Conservation (phyloP, 169 alveolate species). For the Cryptosporidium ubiquitum region DNA sequence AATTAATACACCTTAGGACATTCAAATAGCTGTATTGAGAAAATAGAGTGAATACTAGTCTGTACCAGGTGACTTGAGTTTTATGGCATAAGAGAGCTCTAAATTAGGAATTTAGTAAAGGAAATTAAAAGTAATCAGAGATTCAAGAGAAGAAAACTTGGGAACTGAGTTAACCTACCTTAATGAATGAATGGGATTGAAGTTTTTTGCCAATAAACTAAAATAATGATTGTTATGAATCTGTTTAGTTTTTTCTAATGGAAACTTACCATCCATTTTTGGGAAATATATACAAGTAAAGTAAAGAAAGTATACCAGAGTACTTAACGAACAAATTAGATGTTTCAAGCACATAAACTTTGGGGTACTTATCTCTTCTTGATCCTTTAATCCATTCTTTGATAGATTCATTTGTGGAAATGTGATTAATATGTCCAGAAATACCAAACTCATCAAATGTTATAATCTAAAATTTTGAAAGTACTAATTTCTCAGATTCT, state of each 20-base stretch:
- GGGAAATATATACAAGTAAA: background rate
- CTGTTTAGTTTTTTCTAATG: background rate
- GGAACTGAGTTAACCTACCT: slow-evolving; percentile 12
- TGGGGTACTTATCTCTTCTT: slow-evolving; percentile 1
- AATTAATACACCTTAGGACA: slow-evolving; percentile 8
- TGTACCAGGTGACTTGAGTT: slow-evolving; percentile 61
- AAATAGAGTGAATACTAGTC: slow-evolving; percentile 34
- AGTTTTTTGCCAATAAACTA: background rate
- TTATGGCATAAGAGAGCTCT: slow-evolving; percentile 66
- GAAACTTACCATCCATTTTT: slow-evolving; percentile 13
- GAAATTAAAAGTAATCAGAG: background rate
- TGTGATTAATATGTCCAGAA: slow-evolving; percentile 54
- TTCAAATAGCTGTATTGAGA: slow-evolving; percentile 53
- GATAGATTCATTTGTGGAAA: slow-evolving; percentile 42
- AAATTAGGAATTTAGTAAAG: background rate
- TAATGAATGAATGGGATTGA: slow-evolving; percentile 30
- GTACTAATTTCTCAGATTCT: background rate
- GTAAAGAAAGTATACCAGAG: slow-evolving; percentile 41
- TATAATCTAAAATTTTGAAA: slow-evolving; percentile 7
- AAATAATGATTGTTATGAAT: background rate
- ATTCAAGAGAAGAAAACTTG: background rate
- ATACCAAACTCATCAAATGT: slow-evolving; percentile 66
- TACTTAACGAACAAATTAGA: slow-evolving; percentile 28
- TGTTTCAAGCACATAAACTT: slow-evolving; percentile 14
- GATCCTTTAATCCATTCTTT: slow-evolving; percentile 19